Conservation (phyloP, 257 asterid genomes). For the Rauvolfia tetraphylla region DNA sequence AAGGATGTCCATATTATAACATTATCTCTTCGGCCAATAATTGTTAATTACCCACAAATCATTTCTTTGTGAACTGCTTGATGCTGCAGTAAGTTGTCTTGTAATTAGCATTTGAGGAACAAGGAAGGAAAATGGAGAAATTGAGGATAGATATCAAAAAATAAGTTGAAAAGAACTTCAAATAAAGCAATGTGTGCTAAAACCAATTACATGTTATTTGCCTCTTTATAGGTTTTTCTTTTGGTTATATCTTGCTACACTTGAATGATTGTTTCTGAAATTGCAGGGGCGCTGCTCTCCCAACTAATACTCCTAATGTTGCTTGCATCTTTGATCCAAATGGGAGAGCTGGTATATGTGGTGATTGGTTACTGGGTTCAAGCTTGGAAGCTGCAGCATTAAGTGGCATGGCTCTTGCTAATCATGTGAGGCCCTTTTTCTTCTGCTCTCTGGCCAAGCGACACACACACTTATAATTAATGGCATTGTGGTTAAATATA, state of each 20-base stretch:
- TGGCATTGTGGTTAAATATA: not conserved
- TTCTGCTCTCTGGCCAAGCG: not conserved
- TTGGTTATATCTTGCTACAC: constrained; percentile 13
- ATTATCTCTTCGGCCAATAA: not conserved
- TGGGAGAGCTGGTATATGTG: constrained; percentile 97
- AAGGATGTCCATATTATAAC: not conserved
- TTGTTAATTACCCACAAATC: not conserved
- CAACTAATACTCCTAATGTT: constrained; percentile 71
- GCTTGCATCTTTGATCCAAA: constrained; percentile 93
- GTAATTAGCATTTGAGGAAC: not conserved
- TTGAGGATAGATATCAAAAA: not conserved
- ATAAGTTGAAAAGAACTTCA: not conserved
- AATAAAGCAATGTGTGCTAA: not conserved
- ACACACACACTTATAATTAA: not conserved
- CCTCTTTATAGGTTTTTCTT: not conserved
- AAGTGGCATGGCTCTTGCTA: constrained; percentile 94
- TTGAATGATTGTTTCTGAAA: constrained; percentile 15
- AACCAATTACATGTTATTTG: not conserved
- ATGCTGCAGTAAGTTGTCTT: not conserved
- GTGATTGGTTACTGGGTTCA: constrained; percentile 95
- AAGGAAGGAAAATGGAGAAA: not conserved
- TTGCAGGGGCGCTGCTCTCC: constrained; percentile 98
- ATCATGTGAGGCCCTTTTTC: constrained; percentile 53
- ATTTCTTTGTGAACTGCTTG: not conserved
- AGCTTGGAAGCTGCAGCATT: constrained; percentile 88